Conservation (phyloP, 1,139 yeast genomes). For the Arxiozyma slooffiae region DNA sequence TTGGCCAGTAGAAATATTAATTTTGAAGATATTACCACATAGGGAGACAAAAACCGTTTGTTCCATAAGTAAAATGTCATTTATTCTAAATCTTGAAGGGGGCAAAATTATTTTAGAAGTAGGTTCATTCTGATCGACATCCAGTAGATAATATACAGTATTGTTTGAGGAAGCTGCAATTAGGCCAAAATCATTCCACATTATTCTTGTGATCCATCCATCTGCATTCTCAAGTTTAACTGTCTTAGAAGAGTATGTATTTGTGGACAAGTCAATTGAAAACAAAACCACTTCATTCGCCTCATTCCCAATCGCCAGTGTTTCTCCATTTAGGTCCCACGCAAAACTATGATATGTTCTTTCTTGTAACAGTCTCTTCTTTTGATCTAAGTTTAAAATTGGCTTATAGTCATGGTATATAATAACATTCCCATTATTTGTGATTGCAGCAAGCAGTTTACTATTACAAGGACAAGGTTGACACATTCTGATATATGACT, state of each 20-base stretch:
- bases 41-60: slow-evolving; percentile 13
- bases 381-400: slow-evolving; percentile 18
- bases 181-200: slow-evolving; percentile 12
- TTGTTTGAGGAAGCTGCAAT: slow-evolving; percentile 14
- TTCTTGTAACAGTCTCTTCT: slow-evolving; percentile 7
- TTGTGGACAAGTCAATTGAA: background rate
- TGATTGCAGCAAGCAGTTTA: slow-evolving; percentile 20
- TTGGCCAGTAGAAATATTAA: slow-evolving; percentile 7
- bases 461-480: slow-evolving; percentile 17
- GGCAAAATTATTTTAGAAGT: slow-evolving; percentile 6
- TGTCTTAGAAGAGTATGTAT: background rate
- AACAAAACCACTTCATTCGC: slow-evolving; percentile 18
- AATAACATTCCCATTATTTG: slow-evolving; percentile 25
- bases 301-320: slow-evolving; percentile 25
- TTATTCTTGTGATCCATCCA: slow-evolving; percentile 20
- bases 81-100: slow-evolving; percentile 17
- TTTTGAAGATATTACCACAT: slow-evolving; percentile 13
- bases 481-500: slow-evolving; percentile 16
- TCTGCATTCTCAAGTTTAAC: background rate
- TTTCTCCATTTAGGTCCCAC: slow-evolving; percentile 22
- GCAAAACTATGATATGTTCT: slow-evolving; percentile 25
- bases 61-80: slow-evolving; percentile 15
- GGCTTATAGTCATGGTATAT: slow-evolving; percentile 12
- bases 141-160: slow-evolving; percentile 9
- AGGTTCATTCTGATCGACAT: background rate